Evolutionary conservation across 1,284 basidiomycete genomes (phyloP).

Genomic region (Cryptococcus floricola): DNA sequence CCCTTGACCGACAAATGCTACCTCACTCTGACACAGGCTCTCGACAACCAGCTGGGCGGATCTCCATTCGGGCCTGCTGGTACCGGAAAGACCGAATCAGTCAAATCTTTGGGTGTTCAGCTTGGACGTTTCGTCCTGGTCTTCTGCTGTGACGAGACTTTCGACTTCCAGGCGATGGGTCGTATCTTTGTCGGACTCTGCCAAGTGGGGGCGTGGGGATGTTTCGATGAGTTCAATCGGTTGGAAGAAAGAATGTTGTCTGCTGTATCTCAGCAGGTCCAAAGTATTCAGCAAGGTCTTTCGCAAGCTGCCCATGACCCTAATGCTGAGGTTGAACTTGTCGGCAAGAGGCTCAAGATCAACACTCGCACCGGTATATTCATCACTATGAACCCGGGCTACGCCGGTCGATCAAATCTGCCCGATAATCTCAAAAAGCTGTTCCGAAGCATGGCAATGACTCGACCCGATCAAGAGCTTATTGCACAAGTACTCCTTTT

Average conservation of each 20-base stretch:
- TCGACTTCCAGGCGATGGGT: constrained; percentile 99
- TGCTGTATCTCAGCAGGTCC: constrained; percentile 98
- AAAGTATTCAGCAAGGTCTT: constrained; percentile 95
- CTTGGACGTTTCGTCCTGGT: constrained; percentile 96
- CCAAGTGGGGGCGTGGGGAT: constrained; percentile 99
- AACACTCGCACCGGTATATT: constrained; percentile 94
- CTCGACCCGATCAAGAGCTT: constrained; percentile 92
- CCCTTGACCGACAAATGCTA: constrained; percentile 98
- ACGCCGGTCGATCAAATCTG: constrained; percentile 90
- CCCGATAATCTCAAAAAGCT: constrained; percentile 83
- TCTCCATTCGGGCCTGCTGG: constrained; percentile 98
- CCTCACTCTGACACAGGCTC: constrained; percentile 91
- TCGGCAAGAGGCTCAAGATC: constrained; percentile 88
- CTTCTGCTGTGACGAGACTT: constrained; percentile 99
- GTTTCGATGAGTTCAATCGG: constrained; percentile 97
- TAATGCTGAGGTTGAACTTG: constrained; percentile 87
- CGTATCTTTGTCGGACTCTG: constrained; percentile 98
- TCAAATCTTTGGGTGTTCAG: constrained; percentile 96
- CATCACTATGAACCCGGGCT: constrained; percentile 97
- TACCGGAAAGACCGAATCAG: constrained; percentile 99
- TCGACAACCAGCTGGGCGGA: constrained; percentile 91
- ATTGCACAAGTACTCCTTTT: constrained; percentile 99
- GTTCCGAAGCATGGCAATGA: constrained; percentile 89
- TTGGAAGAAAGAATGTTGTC: constrained; percentile 96
- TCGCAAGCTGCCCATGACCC: constrained; percentile 74